Base-by-base conservation (phyloP, 1,284 basidiomycete genomes). In the Xerocomus minutiporus region DNA sequence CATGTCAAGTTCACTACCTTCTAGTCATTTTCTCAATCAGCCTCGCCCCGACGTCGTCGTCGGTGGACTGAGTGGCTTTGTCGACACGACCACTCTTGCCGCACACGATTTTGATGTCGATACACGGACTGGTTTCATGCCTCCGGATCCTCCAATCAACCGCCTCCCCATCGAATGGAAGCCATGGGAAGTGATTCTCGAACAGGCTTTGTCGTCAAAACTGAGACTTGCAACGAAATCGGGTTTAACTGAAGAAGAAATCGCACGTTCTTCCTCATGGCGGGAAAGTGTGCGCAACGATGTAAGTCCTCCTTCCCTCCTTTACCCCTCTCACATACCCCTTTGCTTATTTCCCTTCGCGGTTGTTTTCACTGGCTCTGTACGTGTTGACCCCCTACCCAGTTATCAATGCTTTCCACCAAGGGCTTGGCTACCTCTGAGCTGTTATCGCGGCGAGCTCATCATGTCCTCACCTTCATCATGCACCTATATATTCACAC, bases 71-170 rank as follows among this genome's bases (percentile, higher is more conserved):
- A 62, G 62, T 7, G 79, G 78, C 35, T 71, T 73, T 5, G 73
- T 78, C n/a, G 91, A 94, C 68, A 91, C 88, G 4, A 84, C 89
- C 11, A 93, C 92, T 4, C 82, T 94, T 51, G 91, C 92, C 12
- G 88, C 91, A 4, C 91, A 94, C 66, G 94, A 97, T 75, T 97
- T 93, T 75, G 93, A 97, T 67, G 88, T 97, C 59, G 91, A 96
- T 66, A 91, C 91, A 2, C 78, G 86, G 23, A 93, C 93, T 0
- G 95, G 95, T 0, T 97, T 98, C 68, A 83, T 97, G 77, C 94
- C 95, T 1, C 88, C 90, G 0, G 80, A 88, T 31, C 79, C 82
- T 1, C 93, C 93, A 1, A 63, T 93, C 0, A 61, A 68, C 36
- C 79, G 85, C 9, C 78, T 97, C 1, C 79, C 81, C 0, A 59